These are phyloP conservation scores for Naegleria lovaniensis DNA, from an alignment of 208 protist genomes.

Conservation along the genomic window DNA sequence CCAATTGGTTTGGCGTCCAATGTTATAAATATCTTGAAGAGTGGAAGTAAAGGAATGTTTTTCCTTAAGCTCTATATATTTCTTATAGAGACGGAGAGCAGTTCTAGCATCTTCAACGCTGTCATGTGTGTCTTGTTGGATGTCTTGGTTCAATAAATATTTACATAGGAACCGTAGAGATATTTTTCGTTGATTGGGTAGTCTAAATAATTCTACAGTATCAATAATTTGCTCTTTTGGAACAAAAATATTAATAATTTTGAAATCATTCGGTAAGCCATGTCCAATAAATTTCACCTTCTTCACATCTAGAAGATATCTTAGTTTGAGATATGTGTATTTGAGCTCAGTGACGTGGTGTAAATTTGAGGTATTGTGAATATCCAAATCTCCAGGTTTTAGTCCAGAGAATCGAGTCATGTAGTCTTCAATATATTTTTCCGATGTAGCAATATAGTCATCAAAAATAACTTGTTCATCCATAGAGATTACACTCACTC, in stretches of 20 bases:
- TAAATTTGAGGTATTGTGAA: background rate
- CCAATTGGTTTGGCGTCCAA: slow-evolving; percentile 76
- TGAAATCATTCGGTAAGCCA: slow-evolving; percentile 87
- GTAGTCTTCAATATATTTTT: background rate
- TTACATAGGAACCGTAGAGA: slow-evolving; percentile 86
- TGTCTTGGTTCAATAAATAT: slow-evolving; percentile 77
- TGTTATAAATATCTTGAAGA: slow-evolving; percentile 68
- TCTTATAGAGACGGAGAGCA: slow-evolving; percentile 77
- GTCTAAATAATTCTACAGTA: slow-evolving; percentile 87
- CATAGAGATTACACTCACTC: background rate
- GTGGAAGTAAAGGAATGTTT: slow-evolving; percentile 66
- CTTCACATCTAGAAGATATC: slow-evolving; percentile 69
- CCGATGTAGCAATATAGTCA: background rate
- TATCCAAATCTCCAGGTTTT: background rate
- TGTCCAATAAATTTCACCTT: slow-evolving; percentile 88
- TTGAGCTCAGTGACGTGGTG: background rate
- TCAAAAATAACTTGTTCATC: background rate
- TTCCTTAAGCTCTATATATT: slow-evolving; percentile 62
- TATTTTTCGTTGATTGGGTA: slow-evolving; percentile 71
- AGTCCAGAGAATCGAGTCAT: slow-evolving; percentile 9
- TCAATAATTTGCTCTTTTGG: slow-evolving; percentile 89
- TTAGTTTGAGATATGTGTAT: background rate
- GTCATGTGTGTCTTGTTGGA: slow-evolving; percentile 89
- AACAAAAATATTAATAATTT: slow-evolving; percentile 51
- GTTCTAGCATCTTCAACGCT: slow-evolving; percentile 88